These are phyloP conservation scores for Spathaspora sp. DNA, from an alignment of 1,139 yeast species.

Conservation along the genomic window DNA sequence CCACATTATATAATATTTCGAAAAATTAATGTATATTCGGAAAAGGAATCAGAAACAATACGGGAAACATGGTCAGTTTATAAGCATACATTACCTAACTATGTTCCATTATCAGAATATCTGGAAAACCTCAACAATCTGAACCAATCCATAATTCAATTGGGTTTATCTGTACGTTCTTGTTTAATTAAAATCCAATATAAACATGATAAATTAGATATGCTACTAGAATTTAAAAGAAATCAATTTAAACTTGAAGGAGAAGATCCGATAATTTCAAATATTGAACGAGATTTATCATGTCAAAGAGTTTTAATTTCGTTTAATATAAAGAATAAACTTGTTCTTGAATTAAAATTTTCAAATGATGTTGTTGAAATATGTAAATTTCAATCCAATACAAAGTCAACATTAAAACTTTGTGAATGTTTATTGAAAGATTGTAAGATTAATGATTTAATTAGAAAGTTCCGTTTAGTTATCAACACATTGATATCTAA, in stretches of 20 bases:
- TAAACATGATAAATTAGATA: slow-evolving; percentile 31
- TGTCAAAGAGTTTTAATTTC: slow-evolving; percentile 23
- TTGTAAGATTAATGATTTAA: slow-evolving; percentile 17
- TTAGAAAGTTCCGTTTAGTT: slow-evolving; percentile 19
- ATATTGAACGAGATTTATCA: slow-evolving; percentile 25
- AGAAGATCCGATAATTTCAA: slow-evolving; percentile 11
- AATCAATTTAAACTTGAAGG: slow-evolving; percentile 11
- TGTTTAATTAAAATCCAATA: slow-evolving; percentile 26
- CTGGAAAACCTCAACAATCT: background rate
- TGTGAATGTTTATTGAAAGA: slow-evolving; percentile 19
- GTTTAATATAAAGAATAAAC: background rate
- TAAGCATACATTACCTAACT: slow-evolving; percentile 39
- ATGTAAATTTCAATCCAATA: slow-evolving; percentile 9
- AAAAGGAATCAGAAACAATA: slow-evolving; percentile 8
- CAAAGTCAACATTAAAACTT: slow-evolving; percentile 8
- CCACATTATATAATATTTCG: slow-evolving; percentile 43
- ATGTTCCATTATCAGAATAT: slow-evolving; percentile 21
- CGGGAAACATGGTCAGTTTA: slow-evolving; percentile 29
- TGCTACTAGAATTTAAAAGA: slow-evolving; percentile 14
- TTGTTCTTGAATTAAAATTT: slow-evolving; percentile 21
- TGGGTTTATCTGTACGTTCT: slow-evolving; percentile 7
- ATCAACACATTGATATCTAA: slow-evolving; percentile 14
- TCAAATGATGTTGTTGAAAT: slow-evolving; percentile 17
- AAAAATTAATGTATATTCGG: slow-evolving; percentile 14
- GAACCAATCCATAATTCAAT: slow-evolving; percentile 4